Base-by-base conservation (phyloP, 1,284 basidiomycete species). In the Cryptococcus sp. region DNA sequence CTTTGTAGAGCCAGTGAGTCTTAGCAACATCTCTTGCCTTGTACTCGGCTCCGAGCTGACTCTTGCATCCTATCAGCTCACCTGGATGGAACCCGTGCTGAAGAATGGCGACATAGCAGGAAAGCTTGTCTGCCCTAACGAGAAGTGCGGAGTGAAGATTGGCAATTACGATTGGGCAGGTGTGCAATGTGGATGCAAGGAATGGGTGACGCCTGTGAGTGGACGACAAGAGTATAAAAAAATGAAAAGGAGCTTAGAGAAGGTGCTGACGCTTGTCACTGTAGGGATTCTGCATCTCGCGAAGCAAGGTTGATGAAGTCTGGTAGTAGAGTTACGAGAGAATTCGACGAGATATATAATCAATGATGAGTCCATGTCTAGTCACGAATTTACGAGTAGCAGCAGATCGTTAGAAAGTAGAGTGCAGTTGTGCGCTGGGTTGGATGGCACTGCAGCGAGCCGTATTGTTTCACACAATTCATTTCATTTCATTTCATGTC, bases 121-220 rank as follows among this genome's bases (percentile, higher is more conserved):
- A 5, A 94, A 93, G 81, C 89, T 99, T 57, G 67, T 85, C 0
- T 99, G 95, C 71, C 95, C 95, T 1, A 94, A 93, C 73, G 83
- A 85, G 65, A 92, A 89, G 73, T 99, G 95, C 68, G 83, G 84
- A 0, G 86, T 85, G 19, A 99, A 99, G 79, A 83, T 99, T 23
- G 95, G 95, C 4, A 95, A 89, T 72, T 99, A 88, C 73, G 93
- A 96, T 76, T 99, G 95, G 95, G 92, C 94, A 3, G 95, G 95
- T 0, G 87, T 91, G 47, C 86, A 89, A 72, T 97, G 93, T 75
- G 89, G 89, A 22, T 97, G 93, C 72, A 88, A 87, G 68, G 86
- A 88, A 69, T 94, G 92, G 92, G 89, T 94, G 34, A 87, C 87
- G 6, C 92, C 92, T 25, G 91, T 92, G 70, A 69, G 85, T 82